Base-by-base conservation (phyloP, 305 asterid species). In the Plantago lanceolata region DNA sequence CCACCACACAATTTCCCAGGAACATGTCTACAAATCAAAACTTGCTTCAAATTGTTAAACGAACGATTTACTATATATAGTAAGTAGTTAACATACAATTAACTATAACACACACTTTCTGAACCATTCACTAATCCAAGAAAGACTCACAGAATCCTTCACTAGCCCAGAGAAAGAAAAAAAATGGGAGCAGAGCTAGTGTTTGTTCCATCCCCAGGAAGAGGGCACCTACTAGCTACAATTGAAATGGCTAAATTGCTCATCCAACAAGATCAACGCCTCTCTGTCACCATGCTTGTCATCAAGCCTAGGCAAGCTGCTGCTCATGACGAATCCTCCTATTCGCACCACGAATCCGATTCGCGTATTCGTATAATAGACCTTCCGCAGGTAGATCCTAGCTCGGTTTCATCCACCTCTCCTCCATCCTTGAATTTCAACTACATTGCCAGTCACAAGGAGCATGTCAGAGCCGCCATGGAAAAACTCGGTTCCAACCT, bases 171-270 rank as follows among this genome's bases (percentile, higher is more conserved):
- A n/a, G n/a, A 31, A 31, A 31, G 0, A 31, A 9, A 20, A 0
- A 59, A 55, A 48, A 40, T 40, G 68, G n/a, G 24, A 4, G 49
- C 60, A 19, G 74, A 68, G 24, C 71, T 80, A 0, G 71, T 80
- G 18, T 77, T 80, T 66, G 72, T 80, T 28, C 82, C 86, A 24
- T 53, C 67, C 0, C 83, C 82, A 2, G 81, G 72, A 52, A 65
- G 60, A n/a, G 76, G 82, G 4, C 86, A 81, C 50, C 21, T 73
- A 0, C n/a, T 35, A 7, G 69, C 86, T 1, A 33, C 73, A 0
- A 45, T 81, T 2, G 70, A 81, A 17, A 21, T 73, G 44, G 80
- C 82, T 0, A 76, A 63, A 48, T 79, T 68, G 13, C 71, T 81
- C 8, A 16, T 69, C 14, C 45, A 68, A 12, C 16, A 68, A 50